Conservation (phyloP, 345 rosid genomes). For the Odontarrhena argentea region DNA sequence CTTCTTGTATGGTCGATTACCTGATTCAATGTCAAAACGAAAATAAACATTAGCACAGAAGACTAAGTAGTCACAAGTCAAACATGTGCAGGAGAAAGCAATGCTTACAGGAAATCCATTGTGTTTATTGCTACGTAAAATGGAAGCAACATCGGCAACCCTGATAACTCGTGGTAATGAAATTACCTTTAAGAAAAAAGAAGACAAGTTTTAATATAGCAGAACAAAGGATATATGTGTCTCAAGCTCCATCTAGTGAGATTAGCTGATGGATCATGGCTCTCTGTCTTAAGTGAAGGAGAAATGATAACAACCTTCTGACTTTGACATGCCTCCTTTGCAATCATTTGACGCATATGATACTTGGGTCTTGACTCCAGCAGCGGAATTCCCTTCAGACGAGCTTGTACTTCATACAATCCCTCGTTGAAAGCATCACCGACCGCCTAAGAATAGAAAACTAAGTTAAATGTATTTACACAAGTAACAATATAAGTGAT, state of each 20-base stretch:
- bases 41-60: conserved; percentile 13
- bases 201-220: conserved; percentile 8
- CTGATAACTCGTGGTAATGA: conserved; percentile 83
- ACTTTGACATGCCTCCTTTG: conserved; percentile 80
- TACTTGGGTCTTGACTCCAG: conserved; percentile 90
- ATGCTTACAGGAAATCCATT: conserved; percentile 90
- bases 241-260: conserved; percentile 15
- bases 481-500: conserved; percentile 27
- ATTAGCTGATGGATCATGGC: conserved; percentile 6
- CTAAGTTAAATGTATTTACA: conserved; percentile 6
- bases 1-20: conserved; percentile 87
- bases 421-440: conserved; percentile 99
- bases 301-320: conserved; percentile 60
- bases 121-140: conserved; percentile 79
- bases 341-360: conserved; percentile 73
- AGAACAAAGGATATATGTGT: conserved; percentile 1
- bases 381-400: conserved; percentile 76
- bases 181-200: conserved; percentile 59
- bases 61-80: conserved; percentile 10
- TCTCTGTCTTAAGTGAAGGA: conserved; percentile 10
- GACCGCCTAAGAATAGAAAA: conserved; percentile 66
- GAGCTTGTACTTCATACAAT: conserved; percentile 86
- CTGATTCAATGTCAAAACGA: conserved; percentile 42
- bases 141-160: conserved; percentile 85
- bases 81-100: neutral